Evolutionary conservation across 2,329 filamentous ascomycete genomes (phyloP).

Genomic region (Diaporthe vaccinii): DNA sequence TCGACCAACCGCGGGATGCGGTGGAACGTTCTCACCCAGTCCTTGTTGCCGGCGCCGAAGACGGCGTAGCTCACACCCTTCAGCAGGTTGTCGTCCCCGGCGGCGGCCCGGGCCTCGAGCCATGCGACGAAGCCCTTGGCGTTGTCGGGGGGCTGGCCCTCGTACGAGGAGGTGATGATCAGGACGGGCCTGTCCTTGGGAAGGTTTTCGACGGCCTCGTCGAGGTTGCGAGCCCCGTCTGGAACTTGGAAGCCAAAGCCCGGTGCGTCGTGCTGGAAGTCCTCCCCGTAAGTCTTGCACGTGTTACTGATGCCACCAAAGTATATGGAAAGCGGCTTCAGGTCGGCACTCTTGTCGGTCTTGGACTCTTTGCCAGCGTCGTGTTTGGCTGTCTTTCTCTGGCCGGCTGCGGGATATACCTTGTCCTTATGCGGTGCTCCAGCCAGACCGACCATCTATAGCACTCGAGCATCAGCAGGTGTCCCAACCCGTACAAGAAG

Average conservation of each 20-base stretch:
- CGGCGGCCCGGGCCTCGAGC: slow-evolving; percentile 58
- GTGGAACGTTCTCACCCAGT: slow-evolving; percentile 62
- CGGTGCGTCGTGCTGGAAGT: slow-evolving; percentile 61
- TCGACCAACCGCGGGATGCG: slow-evolving; percentile 64
- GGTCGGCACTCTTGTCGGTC: slow-evolving; percentile 40
- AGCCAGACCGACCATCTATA: slow-evolving; percentile 30
- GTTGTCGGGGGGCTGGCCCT: slow-evolving; percentile 70
- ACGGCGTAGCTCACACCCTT: slow-evolving; percentile 65
- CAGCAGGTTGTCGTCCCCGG: slow-evolving; percentile 51
- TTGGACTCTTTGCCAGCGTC: background rate
- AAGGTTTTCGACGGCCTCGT: slow-evolving; percentile 63
- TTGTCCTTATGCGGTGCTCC: slow-evolving; percentile 32
- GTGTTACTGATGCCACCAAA: slow-evolving; percentile 72
- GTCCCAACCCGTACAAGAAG: background rate
- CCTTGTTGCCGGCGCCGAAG: slow-evolving; percentile 66
- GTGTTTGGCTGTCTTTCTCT: background rate
- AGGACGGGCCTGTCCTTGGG: slow-evolving; percentile 63
- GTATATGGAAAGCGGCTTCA: slow-evolving; percentile 64
- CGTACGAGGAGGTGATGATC: slow-evolving; percentile 69
- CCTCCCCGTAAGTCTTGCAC: slow-evolving; percentile 67
- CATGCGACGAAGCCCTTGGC: slow-evolving; percentile 68
- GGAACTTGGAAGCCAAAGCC: slow-evolving; percentile 61
- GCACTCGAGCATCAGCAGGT: background rate
- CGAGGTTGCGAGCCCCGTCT: slow-evolving; percentile 57
- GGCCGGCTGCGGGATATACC: slow-evolving; percentile 25